A percentile compares a stretch with the other conserved stretches of the same genome.
Evolutionary conservation across 441 rosid genomes (phyloP).

Genomic region (Populus hybrid): DNA sequence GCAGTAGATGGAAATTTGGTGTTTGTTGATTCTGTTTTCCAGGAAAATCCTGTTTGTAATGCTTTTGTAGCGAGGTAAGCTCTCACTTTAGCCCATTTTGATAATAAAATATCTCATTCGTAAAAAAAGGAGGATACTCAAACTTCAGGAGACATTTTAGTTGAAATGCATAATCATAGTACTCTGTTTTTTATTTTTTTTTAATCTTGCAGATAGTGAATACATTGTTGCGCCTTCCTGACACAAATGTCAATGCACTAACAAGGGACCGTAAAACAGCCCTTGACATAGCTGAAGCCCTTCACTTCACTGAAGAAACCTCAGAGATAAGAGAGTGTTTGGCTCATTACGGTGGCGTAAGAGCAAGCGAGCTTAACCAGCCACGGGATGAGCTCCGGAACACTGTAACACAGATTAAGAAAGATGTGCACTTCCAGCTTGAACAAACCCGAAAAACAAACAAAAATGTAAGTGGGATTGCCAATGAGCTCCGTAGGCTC

Average conservation of each 20-base stretch:
- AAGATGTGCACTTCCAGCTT: conserved; percentile 75
- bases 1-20: no score
- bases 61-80: no score
- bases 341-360: conserved; percentile 61
- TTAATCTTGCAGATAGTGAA: conserved; percentile 56
- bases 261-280: conserved; percentile 84
- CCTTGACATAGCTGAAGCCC: conserved; percentile 78
- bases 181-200: neutral
- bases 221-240: conserved; percentile 57
- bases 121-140: neutral
- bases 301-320: conserved; percentile 66
- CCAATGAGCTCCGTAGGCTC: conserved; percentile 67
- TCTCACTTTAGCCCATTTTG: no score
- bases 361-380: conserved; percentile 70
- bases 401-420: conserved; percentile 72
- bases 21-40: no score
- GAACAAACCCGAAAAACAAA: conserved; percentile 84
- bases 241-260: conserved; percentile 69
- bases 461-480: conserved; percentile 73
- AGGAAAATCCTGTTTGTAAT: no score
- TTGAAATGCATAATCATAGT: neutral
- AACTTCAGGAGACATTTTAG: neutral
- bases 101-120: no score
- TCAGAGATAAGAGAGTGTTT: conserved; percentile 57
- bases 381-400: conserved; percentile 75